A percentile compares a stretch with the other conserved stretches of the same genome.
Conservation (phyloP, 148 eudicot genomes). For the Polygonum maritimum region DNA sequence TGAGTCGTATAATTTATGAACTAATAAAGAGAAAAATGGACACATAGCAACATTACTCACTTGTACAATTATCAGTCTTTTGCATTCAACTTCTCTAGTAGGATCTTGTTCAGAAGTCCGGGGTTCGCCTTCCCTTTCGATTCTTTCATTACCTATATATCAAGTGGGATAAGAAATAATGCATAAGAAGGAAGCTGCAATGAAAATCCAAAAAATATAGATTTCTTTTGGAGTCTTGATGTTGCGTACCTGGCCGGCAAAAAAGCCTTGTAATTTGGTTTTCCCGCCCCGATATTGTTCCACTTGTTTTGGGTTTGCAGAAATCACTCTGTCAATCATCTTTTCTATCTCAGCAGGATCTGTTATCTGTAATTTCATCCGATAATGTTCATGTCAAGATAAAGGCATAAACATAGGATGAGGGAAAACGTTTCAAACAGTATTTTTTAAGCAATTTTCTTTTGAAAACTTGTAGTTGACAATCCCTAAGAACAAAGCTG, state of each 20-base stretch:
- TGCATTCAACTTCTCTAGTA: constrained; percentile 61
- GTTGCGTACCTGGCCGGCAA: constrained; percentile 75
- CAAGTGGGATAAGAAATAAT: not conserved
- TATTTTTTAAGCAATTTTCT: not conserved
- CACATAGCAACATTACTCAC: not conserved
- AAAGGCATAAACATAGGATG: constrained; percentile 3
- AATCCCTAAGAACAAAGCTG: not conserved
- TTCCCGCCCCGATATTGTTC: constrained; percentile 85
- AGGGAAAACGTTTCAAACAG: not conserved
- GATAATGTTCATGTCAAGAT: not conserved
- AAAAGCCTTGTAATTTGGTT: constrained; percentile 87
- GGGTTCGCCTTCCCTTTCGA: constrained; percentile 97
- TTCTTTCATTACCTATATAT: constrained; percentile 72
- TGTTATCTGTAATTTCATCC: constrained; percentile 41
- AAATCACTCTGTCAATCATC: constrained; percentile 66
- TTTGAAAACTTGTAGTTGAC: not conserved
- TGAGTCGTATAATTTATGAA: not conserved
- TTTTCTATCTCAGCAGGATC: constrained; percentile 73
- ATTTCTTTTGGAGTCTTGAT: not conserved
- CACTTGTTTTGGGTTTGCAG: constrained; percentile 75
- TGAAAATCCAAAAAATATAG: not conserved
- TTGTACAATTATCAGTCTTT: constrained; percentile 27
- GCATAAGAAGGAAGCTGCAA: not conserved
- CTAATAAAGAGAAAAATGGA: not conserved
- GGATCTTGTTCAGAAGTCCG: constrained; percentile 78